These are phyloP conservation scores for Exophiala sp. DNA, from an alignment of 2,329 filamentous ascomycete species.

Conservation along the genomic window DNA sequence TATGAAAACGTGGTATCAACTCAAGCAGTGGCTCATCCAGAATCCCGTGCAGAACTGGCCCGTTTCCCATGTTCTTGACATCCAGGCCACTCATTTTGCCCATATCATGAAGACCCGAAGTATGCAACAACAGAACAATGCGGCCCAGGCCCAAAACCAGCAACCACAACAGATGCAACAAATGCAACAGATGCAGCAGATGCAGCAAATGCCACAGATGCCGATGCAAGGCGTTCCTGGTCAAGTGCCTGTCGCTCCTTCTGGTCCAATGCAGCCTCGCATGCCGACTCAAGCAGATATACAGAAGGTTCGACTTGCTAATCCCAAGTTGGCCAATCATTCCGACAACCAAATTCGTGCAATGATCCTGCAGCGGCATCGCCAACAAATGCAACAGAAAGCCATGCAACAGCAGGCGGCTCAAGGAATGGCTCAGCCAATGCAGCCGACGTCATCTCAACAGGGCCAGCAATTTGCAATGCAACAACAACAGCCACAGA, in stretches of 20 bases:
- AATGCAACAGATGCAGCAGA: constrained; percentile 13
- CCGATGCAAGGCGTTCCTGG: constrained; percentile 10
- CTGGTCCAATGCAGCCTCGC: constrained; percentile 11
- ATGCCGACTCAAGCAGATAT: constrained; percentile 18
- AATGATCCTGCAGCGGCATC: constrained; percentile 21
- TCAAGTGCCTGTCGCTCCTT: constrained; percentile 5
- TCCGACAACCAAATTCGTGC: constrained; percentile 23
- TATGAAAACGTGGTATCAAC: constrained; percentile 21
- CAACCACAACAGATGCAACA: constrained; percentile 13
- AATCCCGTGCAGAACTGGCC: constrained; percentile 23
- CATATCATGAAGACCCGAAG: constrained; percentile 23
- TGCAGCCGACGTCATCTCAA: constrained; percentile 17
- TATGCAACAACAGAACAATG: constrained; percentile 16
- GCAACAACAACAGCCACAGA: constrained; percentile 7
- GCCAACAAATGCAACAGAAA: constrained; percentile 18
- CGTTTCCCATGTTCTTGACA: constrained; percentile 17
- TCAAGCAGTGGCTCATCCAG: constrained; percentile 24
- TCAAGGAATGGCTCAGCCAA: constrained; percentile 17
- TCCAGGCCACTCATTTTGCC: constrained; percentile 24
- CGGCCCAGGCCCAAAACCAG: not conserved
- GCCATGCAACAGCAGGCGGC: constrained; percentile 18
- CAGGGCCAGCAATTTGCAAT: constrained; percentile 17
- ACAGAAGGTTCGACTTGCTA: constrained; percentile 17
- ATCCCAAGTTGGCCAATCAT: constrained; percentile 18
- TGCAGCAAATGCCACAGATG: constrained; percentile 8